Evolutionary conservation across 179 eudicot species (phyloP).

Genomic region (Pouteria campechiana): DNA sequence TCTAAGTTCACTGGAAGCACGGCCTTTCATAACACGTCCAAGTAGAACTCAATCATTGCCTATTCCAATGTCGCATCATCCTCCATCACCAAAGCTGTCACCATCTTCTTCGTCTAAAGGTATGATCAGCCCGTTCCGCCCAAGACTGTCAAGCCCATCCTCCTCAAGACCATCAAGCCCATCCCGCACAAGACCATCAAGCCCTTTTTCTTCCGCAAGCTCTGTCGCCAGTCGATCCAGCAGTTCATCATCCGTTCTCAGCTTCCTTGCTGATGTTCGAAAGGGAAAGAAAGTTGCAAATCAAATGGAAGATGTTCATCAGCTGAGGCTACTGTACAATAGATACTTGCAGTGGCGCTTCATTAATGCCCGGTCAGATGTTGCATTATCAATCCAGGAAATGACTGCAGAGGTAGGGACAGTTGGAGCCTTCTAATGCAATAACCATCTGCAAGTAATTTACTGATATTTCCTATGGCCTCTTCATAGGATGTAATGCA

Average conservation of each 20-base stretch:
- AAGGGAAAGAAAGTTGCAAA: conserved; percentile 60
- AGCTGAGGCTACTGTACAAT: conserved; percentile 63
- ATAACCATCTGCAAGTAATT: not conserved
- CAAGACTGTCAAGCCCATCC: conserved; percentile 21
- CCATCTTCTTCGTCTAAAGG: conserved; percentile 27
- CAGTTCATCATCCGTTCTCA: conserved; percentile 71
- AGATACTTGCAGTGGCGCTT: conserved; percentile 85
- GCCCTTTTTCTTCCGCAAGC: too few species aligned
- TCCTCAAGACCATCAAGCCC: conserved; percentile 62
- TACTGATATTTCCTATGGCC: not conserved
- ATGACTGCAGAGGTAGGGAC: conserved; percentile 53
- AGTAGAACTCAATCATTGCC: conserved; percentile 39
- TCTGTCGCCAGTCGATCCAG: conserved; percentile 48
- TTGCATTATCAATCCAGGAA: conserved; percentile 39
- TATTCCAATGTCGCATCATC: conserved; percentile 28
- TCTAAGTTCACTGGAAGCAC: conserved; percentile 43
- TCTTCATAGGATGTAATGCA: too few species aligned
- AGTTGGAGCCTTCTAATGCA: not conserved
- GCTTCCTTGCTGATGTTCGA: conserved; percentile 71
- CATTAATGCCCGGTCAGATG: conserved; percentile 68
- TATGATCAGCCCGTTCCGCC: conserved; percentile 38
- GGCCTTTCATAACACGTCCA: conserved; percentile 13
- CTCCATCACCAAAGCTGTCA: conserved; percentile 48
- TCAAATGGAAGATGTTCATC: conserved; percentile 85
- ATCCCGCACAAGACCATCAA: conserved; percentile 52